These are phyloP conservation scores for Microdochium bolleyi DNA, from an alignment of 2,329 filamentous ascomycete genomes.

Conservation along the genomic window DNA sequence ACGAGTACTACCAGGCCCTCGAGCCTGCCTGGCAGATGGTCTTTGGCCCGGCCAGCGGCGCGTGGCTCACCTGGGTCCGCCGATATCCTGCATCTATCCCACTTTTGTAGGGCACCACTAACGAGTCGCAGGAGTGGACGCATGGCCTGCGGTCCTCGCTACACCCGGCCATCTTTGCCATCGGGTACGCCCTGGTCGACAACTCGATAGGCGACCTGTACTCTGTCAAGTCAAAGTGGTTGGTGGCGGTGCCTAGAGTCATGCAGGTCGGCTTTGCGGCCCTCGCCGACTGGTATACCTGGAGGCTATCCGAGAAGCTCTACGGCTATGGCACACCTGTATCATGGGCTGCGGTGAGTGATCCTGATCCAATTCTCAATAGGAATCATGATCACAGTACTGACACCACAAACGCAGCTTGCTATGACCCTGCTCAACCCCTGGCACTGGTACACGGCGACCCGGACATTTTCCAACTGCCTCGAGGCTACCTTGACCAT, in stretches of 20 bases:
- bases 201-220: slow-evolving; percentile 43
- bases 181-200: slow-evolving; percentile 59
- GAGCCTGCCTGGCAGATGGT: slow-evolving; percentile 90
- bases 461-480: slow-evolving; percentile 88
- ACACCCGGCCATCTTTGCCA: slow-evolving; percentile 81
- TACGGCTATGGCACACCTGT: slow-evolving; percentile 59
- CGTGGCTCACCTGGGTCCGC: slow-evolving; percentile 93
- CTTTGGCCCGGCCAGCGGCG: slow-evolving; percentile 68
- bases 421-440: slow-evolving; percentile 67
- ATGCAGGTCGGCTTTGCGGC: slow-evolving; percentile 74
- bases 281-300: slow-evolving; percentile 77
- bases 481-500: slow-evolving; percentile 84
- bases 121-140: slow-evolving; percentile 71
- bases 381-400: slow-evolving; percentile 7
- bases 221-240: slow-evolving; percentile 51
- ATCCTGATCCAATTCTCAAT: neutral
- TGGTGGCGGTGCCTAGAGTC: slow-evolving; percentile 66
- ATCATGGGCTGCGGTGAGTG: slow-evolving; percentile 63
- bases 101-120: neutral
- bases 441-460: slow-evolving; percentile 96
- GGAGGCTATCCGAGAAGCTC: slow-evolving; percentile 66
- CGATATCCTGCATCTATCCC: neutral
- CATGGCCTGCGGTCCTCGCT: slow-evolving; percentile 81
- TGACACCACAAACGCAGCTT: slow-evolving; percentile 38
- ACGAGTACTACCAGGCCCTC: slow-evolving; percentile 93